Percentiles rank a stretch among this genome's conserved stretches.
Evolutionary conservation across 1,284 basidiomycete genomes (phyloP).

Genomic region (Xanthoconium separans): DNA sequence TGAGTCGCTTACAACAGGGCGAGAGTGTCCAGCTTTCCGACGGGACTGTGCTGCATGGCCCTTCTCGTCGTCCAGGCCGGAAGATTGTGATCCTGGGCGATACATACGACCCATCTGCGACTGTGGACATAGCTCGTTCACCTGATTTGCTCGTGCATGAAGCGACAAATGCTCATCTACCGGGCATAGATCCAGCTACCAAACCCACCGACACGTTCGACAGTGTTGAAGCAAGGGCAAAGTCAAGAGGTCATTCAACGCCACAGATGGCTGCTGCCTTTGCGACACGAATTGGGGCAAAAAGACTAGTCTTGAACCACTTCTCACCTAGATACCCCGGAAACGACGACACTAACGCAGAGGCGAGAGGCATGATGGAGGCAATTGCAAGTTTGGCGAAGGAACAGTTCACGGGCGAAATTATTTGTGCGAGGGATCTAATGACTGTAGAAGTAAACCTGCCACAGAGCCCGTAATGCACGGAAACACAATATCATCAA

Average conservation of each 20-base stretch:
- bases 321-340: constrained; percentile 72
- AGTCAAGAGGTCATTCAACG: constrained; percentile 86
- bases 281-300: constrained; percentile 67
- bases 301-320: constrained; percentile 78
- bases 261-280: constrained; percentile 90
- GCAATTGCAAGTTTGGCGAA: constrained; percentile 59
- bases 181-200: constrained; percentile 56
- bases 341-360: constrained; percentile 48
- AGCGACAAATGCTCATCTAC: constrained; percentile 90
- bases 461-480: constrained; percentile 14
- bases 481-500: constrained; percentile 17
- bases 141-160: constrained; percentile 80
- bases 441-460: constrained; percentile 62
- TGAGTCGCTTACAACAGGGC: constrained; percentile 70
- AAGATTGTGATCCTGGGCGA: constrained; percentile 82
- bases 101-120: constrained; percentile 73
- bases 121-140: constrained; percentile 54
- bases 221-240: constrained; percentile 67
- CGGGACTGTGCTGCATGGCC: constrained; percentile 76
- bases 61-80: constrained; percentile 63
- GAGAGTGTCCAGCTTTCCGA: constrained; percentile 72
- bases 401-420: constrained; percentile 49
- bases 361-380: constrained; percentile 54
- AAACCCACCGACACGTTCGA: constrained; percentile 59
- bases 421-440: constrained; percentile 69